phyloP scores from a whole-genome alignment of 2,329 filamentous ascomycete species.

The Neopestalotiopsis sp. region DNA sequence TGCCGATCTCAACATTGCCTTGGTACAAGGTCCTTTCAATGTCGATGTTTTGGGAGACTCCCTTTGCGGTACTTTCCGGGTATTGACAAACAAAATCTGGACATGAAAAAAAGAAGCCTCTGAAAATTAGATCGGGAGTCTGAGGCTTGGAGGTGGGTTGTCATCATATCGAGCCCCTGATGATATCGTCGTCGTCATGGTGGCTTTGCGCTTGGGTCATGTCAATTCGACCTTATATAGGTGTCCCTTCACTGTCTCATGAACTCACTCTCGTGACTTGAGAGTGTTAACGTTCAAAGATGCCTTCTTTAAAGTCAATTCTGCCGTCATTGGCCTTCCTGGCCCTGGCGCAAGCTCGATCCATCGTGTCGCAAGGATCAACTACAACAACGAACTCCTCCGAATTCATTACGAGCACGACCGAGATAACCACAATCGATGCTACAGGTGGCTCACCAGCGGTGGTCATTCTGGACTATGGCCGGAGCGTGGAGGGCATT shows the following conservation, averaged over 20 bases:
- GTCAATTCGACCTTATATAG: background rate
- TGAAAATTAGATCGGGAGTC: background rate
- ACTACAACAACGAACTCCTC: background rate
- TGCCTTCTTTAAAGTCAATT: background rate
- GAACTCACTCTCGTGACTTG: background rate
- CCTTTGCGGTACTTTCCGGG: background rate
- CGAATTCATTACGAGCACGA: slow-evolving; percentile 7
- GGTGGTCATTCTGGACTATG: slow-evolving; percentile 19
- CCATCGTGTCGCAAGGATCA: background rate
- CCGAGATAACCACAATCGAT: background rate
- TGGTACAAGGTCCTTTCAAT: background rate
- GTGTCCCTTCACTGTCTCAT: background rate
- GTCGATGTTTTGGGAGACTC: background rate
- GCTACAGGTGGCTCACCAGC: slow-evolving; percentile 1
- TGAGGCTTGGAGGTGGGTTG: background rate
- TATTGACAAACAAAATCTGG: background rate
- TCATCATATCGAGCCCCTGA: background rate
- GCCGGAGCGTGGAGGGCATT: slow-evolving; percentile 19
- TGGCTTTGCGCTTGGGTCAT: background rate
- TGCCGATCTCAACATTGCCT: background rate
- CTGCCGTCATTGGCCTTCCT: background rate
- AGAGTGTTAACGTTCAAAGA: background rate
- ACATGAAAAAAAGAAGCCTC: background rate
- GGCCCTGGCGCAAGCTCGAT: slow-evolving; percentile 1
- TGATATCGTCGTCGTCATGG: background rate